Percentiles rank a stretch among this genome's conserved stretches.
phyloP scores from a whole-genome alignment of 2,329 filamentous ascomycete species.

The Akanthomyces lecanii region DNA sequence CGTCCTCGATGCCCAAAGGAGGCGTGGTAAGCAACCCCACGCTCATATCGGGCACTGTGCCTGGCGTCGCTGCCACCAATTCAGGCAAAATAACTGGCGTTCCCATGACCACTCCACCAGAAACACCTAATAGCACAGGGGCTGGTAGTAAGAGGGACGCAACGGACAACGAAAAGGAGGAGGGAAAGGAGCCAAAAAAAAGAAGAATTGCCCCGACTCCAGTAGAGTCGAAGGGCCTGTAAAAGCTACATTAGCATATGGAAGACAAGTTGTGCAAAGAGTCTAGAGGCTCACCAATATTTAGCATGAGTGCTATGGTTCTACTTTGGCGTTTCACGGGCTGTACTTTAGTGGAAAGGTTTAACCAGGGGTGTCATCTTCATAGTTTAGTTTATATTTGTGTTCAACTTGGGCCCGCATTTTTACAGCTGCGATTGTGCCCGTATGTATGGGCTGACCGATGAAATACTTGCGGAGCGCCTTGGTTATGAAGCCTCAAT shows the following conservation, averaged over 20 bases:
- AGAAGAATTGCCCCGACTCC: constrained; percentile 66
- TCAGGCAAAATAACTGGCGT: constrained; percentile 60
- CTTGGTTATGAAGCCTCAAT: constrained; percentile 6
- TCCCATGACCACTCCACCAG: constrained; percentile 82
- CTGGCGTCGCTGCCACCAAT: constrained; percentile 69
- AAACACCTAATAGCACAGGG: constrained; percentile 61
- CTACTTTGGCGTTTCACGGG: constrained; percentile 5
- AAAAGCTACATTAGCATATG: neutral
- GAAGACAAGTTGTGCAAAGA: neutral
- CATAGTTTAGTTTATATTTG: neutral
- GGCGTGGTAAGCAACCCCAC: constrained; percentile 71
- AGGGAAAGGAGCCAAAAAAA: constrained; percentile 58
- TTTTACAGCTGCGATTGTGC: neutral
- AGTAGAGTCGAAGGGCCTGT: constrained; percentile 34
- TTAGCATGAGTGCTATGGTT: neutral
- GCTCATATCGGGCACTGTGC: constrained; percentile 71
- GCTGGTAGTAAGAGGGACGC: constrained; percentile 54
- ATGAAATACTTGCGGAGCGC: neutral
- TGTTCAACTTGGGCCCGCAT: neutral
- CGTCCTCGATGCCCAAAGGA: constrained; percentile 42
- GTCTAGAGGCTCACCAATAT: neutral
- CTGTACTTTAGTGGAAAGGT: neutral
- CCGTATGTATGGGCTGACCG: neutral
- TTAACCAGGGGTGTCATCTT: neutral
- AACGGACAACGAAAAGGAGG: constrained; percentile 51